phyloP scores from a whole-genome alignment of 768 basidiomycete genomes.

The Kwoniella europaea region DNA sequence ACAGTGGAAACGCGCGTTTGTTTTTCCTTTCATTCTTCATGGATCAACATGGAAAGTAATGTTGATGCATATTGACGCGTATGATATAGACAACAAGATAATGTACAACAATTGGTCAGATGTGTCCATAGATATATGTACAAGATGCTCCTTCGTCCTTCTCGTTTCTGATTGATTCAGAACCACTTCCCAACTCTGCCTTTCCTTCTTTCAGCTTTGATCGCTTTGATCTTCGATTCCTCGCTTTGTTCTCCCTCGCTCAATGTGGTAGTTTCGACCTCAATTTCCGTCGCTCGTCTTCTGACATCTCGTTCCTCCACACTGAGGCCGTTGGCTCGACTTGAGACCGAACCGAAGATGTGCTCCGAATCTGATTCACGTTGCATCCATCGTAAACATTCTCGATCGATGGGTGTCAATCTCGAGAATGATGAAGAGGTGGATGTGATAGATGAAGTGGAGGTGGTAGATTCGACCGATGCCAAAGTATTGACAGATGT shows the following conservation, averaged over 20 bases:
- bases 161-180: background rate
- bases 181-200: conserved; percentile 22
- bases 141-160: background rate
- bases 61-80: background rate
- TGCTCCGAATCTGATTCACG: conserved; percentile 16
- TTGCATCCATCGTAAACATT: conserved; percentile 31
- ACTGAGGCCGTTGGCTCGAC: conserved; percentile 11
- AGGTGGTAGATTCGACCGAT: conserved; percentile 12
- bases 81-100: too few relatives aligned
- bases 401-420: conserved; percentile 18
- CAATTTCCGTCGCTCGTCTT: conserved; percentile 11
- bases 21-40: background rate
- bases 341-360: conserved; percentile 26
- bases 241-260: background rate
- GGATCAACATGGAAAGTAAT: background rate
- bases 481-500: conserved; percentile 15
- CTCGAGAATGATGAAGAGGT: conserved; percentile 13
- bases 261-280: background rate
- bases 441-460: conserved; percentile 10
- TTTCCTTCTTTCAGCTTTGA: conserved; percentile 18
- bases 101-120: too few relatives aligned
- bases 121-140: background rate
- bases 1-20: background rate
- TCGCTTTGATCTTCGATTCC: background rate
- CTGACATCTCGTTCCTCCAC: conserved; percentile 20